phyloP scores from a whole-genome alignment of 768 basidiomycete genomes.

The Boletus rubroflammeus region DNA sequence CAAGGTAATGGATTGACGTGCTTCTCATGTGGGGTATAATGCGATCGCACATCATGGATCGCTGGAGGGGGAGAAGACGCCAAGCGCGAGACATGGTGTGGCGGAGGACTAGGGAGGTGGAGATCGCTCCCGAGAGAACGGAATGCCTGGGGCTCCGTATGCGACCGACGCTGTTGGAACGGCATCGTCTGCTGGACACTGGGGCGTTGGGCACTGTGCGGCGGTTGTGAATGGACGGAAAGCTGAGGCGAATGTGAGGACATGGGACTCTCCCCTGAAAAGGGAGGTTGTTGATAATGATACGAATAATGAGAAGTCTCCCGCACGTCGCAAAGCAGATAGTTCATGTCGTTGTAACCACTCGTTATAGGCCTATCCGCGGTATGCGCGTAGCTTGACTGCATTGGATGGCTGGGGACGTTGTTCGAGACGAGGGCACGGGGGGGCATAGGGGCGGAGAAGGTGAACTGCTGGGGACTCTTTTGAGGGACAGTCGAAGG shows the following conservation, averaged over 20 bases:
- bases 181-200: constrained; percentile 43
- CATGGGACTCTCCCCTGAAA: constrained; percentile 40
- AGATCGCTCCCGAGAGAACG: constrained; percentile 46
- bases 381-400: constrained; percentile 44
- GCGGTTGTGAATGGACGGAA: constrained; percentile 34
- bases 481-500: constrained; percentile 44
- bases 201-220: constrained; percentile 34
- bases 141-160: constrained; percentile 55
- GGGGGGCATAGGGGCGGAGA: constrained; percentile 40
- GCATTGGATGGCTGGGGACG: constrained; percentile 37
- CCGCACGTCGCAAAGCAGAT: constrained; percentile 44
- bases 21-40: constrained; percentile 42
- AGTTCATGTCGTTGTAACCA: constrained; percentile 46
- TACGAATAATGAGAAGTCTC: constrained; percentile 50
- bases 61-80: constrained; percentile 42
- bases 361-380: constrained; percentile 48
- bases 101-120: constrained; percentile 46
- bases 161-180: constrained; percentile 54
- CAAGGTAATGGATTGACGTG: constrained; percentile 46
- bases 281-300: constrained; percentile 50
- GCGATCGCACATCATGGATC: constrained; percentile 35
- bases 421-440: constrained; percentile 41
- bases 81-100: constrained; percentile 39
- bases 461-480: constrained; percentile 44
- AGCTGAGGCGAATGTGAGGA: constrained; percentile 43